A percentile compares a stretch with the other conserved stretches of the same genome.
Evolutionary conservation across 371 early-diverging fungal genomes (phyloP).

Genomic region (Mucor circinelloides): DNA sequence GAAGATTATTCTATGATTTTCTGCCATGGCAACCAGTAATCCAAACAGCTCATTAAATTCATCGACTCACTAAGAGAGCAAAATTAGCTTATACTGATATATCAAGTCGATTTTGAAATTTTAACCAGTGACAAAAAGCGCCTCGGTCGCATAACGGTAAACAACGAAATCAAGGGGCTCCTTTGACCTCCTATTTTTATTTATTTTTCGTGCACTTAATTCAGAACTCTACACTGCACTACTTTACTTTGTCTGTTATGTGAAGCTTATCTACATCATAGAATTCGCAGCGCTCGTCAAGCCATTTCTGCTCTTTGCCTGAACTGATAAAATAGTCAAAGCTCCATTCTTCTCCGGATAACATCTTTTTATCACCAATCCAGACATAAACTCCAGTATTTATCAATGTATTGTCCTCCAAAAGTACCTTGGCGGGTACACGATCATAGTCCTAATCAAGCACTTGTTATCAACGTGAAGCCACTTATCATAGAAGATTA

Average conservation of each 20-base stretch:
- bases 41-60: too few relatives aligned
- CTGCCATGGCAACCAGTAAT: too few relatives aligned
- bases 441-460: constrained; percentile 39
- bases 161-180: neutral
- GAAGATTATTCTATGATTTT: too few relatives aligned
- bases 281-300: constrained; percentile 32
- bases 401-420: neutral
- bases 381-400: constrained; percentile 41
- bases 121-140: neutral
- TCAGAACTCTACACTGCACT: neutral
- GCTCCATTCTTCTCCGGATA: constrained; percentile 39
- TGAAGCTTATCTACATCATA: constrained; percentile 17
- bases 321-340: constrained; percentile 15
- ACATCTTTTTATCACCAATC: constrained; percentile 25
- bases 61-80: neutral
- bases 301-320: constrained; percentile 28
- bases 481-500: neutral
- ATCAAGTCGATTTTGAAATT: neutral
- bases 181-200: neutral
- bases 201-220: neutral
- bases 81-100: neutral
- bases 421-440: constrained; percentile 16
- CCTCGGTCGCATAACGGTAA: neutral
- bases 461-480: neutral
- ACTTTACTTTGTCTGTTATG: neutral